phyloP scores from a whole-genome alignment of 2,329 filamentous ascomycete species.

The Pyrenophora seminiperda region DNA sequence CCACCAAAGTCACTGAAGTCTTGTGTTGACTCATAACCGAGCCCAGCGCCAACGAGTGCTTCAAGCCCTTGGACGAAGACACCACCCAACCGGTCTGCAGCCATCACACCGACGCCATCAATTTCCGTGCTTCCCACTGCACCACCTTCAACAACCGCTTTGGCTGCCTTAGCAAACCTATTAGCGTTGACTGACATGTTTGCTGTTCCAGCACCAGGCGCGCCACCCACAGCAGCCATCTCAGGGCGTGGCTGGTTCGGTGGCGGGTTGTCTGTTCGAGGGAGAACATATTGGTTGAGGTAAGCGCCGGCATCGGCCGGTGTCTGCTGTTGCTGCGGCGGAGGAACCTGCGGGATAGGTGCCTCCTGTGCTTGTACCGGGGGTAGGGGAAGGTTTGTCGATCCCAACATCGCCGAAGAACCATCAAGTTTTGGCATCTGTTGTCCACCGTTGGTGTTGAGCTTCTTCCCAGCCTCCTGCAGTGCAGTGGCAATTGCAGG shows the following conservation, averaged over 20 bases:
- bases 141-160: slow-evolving; percentile 43
- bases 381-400: slow-evolving; percentile 30
- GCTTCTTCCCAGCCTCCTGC: slow-evolving; percentile 44
- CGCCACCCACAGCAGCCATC: slow-evolving; percentile 45
- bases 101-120: slow-evolving; percentile 43
- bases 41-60: slow-evolving; percentile 41
- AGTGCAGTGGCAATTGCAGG: slow-evolving; percentile 45
- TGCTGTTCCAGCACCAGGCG: slow-evolving; percentile 38
- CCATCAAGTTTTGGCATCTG: slow-evolving; percentile 36
- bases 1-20: slow-evolving; percentile 23
- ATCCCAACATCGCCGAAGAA: slow-evolving; percentile 27
- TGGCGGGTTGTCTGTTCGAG: slow-evolving; percentile 42
- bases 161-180: slow-evolving; percentile 43
- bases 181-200: slow-evolving; percentile 39
- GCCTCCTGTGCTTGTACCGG: slow-evolving; percentile 31
- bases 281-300: slow-evolving; percentile 46
- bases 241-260: slow-evolving; percentile 41
- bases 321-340: slow-evolving; percentile 35
- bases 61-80: slow-evolving; percentile 45
- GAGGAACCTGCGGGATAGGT: slow-evolving; percentile 19
- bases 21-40: slow-evolving; percentile 31
- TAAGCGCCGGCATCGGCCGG: slow-evolving; percentile 43
- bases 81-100: slow-evolving; percentile 40
- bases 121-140: slow-evolving; percentile 39
- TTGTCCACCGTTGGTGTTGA: slow-evolving; percentile 33